Conservation (phyloP, 2,329 filamentous ascomycete species). For the Plectosphaerella cucumerina region DNA sequence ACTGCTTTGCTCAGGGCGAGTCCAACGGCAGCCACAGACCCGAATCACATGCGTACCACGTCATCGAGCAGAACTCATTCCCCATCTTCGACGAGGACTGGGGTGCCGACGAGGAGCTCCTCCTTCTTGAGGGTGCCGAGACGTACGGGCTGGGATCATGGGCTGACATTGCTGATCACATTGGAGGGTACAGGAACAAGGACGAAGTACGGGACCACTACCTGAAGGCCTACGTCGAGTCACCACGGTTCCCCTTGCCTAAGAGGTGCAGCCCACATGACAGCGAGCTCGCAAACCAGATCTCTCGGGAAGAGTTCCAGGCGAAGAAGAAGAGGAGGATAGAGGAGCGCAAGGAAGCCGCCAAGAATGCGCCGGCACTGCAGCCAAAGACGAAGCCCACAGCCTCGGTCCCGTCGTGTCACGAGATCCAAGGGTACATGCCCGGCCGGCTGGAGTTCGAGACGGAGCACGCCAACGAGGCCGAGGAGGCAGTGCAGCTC, state of each 20-base stretch:
- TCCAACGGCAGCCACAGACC: slow-evolving; percentile 82
- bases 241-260: slow-evolving; percentile 78
- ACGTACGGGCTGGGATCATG: slow-evolving; percentile 95
- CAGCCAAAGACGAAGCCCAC: slow-evolving; percentile 95
- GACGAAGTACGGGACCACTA: slow-evolving; percentile 97
- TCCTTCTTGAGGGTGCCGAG: slow-evolving; percentile 89
- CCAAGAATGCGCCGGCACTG: slow-evolving; percentile 76
- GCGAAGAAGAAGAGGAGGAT: slow-evolving; percentile 88
- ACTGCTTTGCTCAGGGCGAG: slow-evolving; percentile 84
- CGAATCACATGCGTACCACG: slow-evolving; percentile 78
- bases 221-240: slow-evolving; percentile 80
- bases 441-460: slow-evolving; percentile 95
- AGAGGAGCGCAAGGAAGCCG: slow-evolving; percentile 82
- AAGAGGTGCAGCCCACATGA: slow-evolving; percentile 81
- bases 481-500: slow-evolving; percentile 94
- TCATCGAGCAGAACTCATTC: slow-evolving; percentile 98
- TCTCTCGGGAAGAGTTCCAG: slow-evolving; percentile 91
- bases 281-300: slow-evolving; percentile 69
- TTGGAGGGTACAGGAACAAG: slow-evolving; percentile 89
- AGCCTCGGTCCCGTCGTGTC: slow-evolving; percentile 89
- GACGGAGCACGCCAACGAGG: slow-evolving; percentile 95
- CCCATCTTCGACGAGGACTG: slow-evolving; percentile 93
- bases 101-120: slow-evolving; percentile 95
- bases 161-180: slow-evolving; percentile 97
- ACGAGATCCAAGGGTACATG: slow-evolving; percentile 99